Base-by-base conservation (phyloP, 2,329 filamentous ascomycete species). In the Fusarium avenaceum region DNA sequence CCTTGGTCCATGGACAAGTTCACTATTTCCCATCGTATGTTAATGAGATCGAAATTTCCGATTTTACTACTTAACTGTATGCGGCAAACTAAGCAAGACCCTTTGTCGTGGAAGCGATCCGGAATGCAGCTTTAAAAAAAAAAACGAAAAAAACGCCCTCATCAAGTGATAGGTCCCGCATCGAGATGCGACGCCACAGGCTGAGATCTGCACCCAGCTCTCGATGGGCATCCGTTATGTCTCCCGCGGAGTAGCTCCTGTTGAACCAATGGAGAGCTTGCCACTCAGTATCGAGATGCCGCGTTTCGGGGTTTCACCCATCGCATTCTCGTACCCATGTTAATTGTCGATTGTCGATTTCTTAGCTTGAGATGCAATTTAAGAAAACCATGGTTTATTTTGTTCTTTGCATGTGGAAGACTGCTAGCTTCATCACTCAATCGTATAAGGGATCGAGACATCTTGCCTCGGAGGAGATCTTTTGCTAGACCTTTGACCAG, bases 121-220 rank as follows among this genome's bases (percentile, higher is more conserved):
- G 40, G 60, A 66, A 42, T 60, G 52, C 44, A 49, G 33, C 40
- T 30, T n/a, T 19, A 46, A 40, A 53, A 40, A 24, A 7, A 7
- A 24, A 24, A 6, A 22, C 24, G 7, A 24, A 24, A 24, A 24
- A 24, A 11, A n/a, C 38, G 28, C 42, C 40, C 48, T 35, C 42
- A 51, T 67, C 57, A 70, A 60, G 57, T 70, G 63, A 67, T 45
- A 47, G 43, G 47, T n/a, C 42, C 49, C 51, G 52, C 51, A 72
- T 73, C 71, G 63, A 69, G 68, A 72, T 73, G 45, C 49, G 54
- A 65, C 64, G 68, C 70, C 70, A 70, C 63, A 48, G 33, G 48
- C 51, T 44, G 52, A 69, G 67, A 70, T 73, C 63, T 64, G 69
- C 57, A 42, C 69, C 57, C 67, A 64, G 64, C 49, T 55, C 53